Conservation (phyloP, 257 asterid species). For the Eucommia ulmoides region DNA sequence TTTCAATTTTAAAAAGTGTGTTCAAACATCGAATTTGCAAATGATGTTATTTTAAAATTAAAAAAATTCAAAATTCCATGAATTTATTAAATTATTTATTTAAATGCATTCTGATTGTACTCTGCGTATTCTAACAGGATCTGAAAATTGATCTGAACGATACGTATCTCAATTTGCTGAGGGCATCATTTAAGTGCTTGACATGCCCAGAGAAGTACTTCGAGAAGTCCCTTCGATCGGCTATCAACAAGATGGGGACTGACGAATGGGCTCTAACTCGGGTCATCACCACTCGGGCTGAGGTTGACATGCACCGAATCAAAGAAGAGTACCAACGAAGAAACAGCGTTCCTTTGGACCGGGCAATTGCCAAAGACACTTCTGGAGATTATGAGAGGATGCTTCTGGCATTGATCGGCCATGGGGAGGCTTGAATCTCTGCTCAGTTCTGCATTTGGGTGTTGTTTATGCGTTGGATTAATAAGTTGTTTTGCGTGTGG, state of each 20-base stretch:
- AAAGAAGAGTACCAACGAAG: constrained; percentile 58
- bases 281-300: constrained; percentile 72
- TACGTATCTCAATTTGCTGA: constrained; percentile 46
- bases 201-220: constrained; percentile 59
- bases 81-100: too few species aligned
- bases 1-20: too few species aligned
- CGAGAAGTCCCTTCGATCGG: constrained; percentile 60
- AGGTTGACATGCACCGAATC: constrained; percentile 52
- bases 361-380: constrained; percentile 57
- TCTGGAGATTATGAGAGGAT: constrained; percentile 64
- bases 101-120: too few species aligned
- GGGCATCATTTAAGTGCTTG: constrained; percentile 68
- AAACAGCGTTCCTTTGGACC: constrained; percentile 56
- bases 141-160: constrained; percentile 46
- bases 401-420: constrained; percentile 58
- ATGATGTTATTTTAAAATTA: too few species aligned
- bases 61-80: too few species aligned
- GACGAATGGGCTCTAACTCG: constrained; percentile 81
- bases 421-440: constrained; percentile 23
- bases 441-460: too few species aligned
- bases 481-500: too few species aligned
- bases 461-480: too few species aligned
- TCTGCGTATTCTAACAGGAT: constrained; percentile 29
- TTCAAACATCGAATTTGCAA: too few species aligned
- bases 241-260: constrained; percentile 52